Evolutionary conservation across 768 basidiomycete genomes (phyloP), one percentile per base, ranked within the genome.

Genomic region (Calocera cornea): DNA sequence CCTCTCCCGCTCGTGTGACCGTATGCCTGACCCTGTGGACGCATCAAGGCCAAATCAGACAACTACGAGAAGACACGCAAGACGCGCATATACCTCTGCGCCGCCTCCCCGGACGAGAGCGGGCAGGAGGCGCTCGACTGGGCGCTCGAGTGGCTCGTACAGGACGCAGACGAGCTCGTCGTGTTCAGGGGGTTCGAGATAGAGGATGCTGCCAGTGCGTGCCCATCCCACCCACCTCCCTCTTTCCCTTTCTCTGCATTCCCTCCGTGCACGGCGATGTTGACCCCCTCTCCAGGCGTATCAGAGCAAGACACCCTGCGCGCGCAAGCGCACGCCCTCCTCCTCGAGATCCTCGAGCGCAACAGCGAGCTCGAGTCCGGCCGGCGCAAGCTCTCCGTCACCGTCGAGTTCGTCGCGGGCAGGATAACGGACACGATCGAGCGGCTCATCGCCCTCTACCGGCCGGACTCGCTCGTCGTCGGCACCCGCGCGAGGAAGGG

Each of bases 321-420:
- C 54, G 24, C 54, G 27, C 54, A 60, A 60, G 54, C 54, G 14
- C 54, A 60, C 54, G 14, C 14, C 14, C 54, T 60, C 54, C 31
- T 60, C 11, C 54, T 60, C 54, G 54, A 44, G 71, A 65, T 65
- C 71, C 47, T n/a, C 67, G 64, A 33, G 68, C 40, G 67, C 71
- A 16, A 73, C 75, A 65, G 74, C 75, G 7, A 75, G 75, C 68
- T 73, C 14, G 24, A 27, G 5, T 27, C 24, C 79, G 54, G 54
- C 16, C 2, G 14, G 22, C 54, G 54, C 54, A 29, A 91, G 87
- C 82, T 98, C 31, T 93, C 90, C 0, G 83, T 99, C 64, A 88
- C 97, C 64, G 86, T 98, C 44, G 95, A 98, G 79, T 94, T 89
- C 74, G 90, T 97, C 64, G 91, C 94, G 0, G 97, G 95, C 34